A percentile compares a stretch with the other conserved stretches of the same genome.
Conservation (phyloP, 148 eudicot species). For the Diospyros lotus region DNA sequence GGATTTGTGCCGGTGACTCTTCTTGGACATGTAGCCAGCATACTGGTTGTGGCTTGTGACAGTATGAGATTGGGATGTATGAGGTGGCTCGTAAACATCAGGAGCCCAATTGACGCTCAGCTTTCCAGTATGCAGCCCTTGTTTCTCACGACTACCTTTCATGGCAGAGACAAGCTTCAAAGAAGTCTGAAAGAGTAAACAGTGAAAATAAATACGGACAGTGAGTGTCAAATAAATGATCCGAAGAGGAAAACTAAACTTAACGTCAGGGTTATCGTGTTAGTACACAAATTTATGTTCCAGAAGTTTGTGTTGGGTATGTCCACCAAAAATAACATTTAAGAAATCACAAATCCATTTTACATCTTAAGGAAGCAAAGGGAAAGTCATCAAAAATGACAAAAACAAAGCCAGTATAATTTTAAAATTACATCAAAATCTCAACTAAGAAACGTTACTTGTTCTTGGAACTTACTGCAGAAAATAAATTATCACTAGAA, state of each 20-base stretch:
- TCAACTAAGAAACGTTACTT: neutral
- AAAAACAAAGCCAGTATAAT: neutral
- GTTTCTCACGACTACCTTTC: conserved; percentile 24
- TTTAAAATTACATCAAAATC: neutral
- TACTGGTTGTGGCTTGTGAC: conserved; percentile 16
- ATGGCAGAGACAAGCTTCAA: conserved; percentile 20
- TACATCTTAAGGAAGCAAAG: neutral
- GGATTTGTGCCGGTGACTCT: conserved; percentile 16
- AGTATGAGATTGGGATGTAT: conserved; percentile 20
- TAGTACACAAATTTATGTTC: neutral
- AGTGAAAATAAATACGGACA: neutral
- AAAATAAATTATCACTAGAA: neutral
- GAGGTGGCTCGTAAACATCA: conserved; percentile 24
- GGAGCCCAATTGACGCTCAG: conserved; percentile 25
- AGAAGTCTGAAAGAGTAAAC: conserved; percentile 6
- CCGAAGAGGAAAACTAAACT: neutral
- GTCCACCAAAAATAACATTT: conserved; percentile 7
- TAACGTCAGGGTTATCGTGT: neutral
- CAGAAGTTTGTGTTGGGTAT: neutral
- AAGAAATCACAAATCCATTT: neutral
- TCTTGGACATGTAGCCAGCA: conserved; percentile 10
- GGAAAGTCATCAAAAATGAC: neutral
- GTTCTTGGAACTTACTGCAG: neutral
- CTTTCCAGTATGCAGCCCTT: conserved; percentile 13
- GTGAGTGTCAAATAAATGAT: neutral